Evolutionary conservation across 208 protist species (phyloP).

Genomic region (Wallacemonas sp.): DNA sequence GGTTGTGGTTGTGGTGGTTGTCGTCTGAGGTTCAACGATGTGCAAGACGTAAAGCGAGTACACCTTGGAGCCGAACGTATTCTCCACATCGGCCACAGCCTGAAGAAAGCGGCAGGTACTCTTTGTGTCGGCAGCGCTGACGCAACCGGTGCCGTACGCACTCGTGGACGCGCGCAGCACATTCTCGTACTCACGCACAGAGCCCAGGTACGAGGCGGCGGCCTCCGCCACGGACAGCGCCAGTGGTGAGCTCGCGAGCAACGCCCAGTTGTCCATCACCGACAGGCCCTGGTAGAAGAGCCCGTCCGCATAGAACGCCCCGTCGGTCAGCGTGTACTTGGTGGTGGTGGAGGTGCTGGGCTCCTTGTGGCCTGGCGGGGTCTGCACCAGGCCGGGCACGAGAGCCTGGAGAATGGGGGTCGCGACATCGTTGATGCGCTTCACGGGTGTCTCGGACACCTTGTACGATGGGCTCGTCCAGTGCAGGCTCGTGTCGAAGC

Average conservation of each 20-base stretch:
- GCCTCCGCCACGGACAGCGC: slow-evolving; percentile 49
- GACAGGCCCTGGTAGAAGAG: slow-evolving; percentile 60
- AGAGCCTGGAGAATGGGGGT: slow-evolving; percentile 22
- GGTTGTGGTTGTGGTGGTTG: background rate
- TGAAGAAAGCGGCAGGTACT: slow-evolving; percentile 31
- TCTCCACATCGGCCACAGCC: slow-evolving; percentile 30
- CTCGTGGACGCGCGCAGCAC: slow-evolving; percentile 17
- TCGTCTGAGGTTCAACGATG: slow-evolving; percentile 9
- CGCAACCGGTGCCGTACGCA: slow-evolving; percentile 29
- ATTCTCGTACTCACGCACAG: slow-evolving; percentile 37
- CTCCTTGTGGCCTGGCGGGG: background rate
- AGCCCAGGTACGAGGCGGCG: slow-evolving; percentile 27
- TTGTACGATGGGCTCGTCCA: slow-evolving; percentile 31
- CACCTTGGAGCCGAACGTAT: slow-evolving; percentile 30
- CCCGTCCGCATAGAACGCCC: slow-evolving; percentile 45
- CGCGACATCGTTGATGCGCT: slow-evolving; percentile 37
- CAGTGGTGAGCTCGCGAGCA: slow-evolving; percentile 47
- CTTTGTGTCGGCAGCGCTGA: slow-evolving; percentile 20
- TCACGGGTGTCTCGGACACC: slow-evolving; percentile 23
- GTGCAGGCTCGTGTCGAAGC: slow-evolving; percentile 32
- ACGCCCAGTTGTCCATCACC: slow-evolving; percentile 51
- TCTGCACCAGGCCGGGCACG: background rate
- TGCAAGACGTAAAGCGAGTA: slow-evolving; percentile 45
- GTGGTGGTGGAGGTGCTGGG: background rate
- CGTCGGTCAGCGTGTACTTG: slow-evolving; percentile 22